A percentile compares a stretch with the other conserved stretches of the same genome.
Evolutionary conservation across 208 protist species (phyloP).

Genomic region (Lotmaria passim): DNA sequence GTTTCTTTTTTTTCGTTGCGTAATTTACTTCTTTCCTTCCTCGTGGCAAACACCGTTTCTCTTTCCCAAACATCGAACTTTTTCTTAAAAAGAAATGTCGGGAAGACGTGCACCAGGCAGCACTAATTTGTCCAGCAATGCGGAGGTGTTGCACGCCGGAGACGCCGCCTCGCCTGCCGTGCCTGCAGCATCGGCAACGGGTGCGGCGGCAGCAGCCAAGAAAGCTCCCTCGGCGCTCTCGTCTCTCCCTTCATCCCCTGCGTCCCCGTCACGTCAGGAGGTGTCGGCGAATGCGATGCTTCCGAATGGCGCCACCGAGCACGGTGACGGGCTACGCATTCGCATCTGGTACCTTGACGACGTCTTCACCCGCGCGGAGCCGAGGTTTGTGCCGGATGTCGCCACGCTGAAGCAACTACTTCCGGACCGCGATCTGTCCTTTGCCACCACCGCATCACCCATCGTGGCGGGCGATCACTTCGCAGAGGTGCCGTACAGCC

Average conservation of each 20-base stretch:
- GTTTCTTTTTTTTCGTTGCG: constrained; percentile 17
- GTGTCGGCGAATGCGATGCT: not conserved
- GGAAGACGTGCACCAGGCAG: not conserved
- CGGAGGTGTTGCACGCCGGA: constrained; percentile 4
- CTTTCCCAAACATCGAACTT: not conserved
- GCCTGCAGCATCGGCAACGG: not conserved
- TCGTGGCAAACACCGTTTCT: constrained; percentile 6
- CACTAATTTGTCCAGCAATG: not conserved
- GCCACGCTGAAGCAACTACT: constrained; percentile 24
- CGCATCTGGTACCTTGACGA: constrained; percentile 33
- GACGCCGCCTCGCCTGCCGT: not conserved
- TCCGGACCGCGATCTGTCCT: not conserved
- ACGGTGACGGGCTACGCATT: constrained; percentile 12
- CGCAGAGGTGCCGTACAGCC: not conserved
- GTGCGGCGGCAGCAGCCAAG: not conserved
- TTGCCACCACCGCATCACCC: not conserved
- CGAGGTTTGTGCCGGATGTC: constrained; percentile 16
- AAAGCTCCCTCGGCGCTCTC: not conserved
- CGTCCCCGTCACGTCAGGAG: not conserved
- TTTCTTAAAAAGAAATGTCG: constrained; percentile 4
- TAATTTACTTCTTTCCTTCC: constrained; percentile 5
- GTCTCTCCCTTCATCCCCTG: not conserved
- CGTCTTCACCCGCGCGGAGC: constrained; percentile 7
- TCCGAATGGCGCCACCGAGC: not conserved
- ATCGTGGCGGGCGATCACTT: constrained; percentile 13